Percentiles rank a stretch among this genome's conserved stretches.
These are phyloP conservation scores for Chalara sp. DNA, from an alignment of 2,329 filamentous ascomycete species.

Conservation along the genomic window DNA sequence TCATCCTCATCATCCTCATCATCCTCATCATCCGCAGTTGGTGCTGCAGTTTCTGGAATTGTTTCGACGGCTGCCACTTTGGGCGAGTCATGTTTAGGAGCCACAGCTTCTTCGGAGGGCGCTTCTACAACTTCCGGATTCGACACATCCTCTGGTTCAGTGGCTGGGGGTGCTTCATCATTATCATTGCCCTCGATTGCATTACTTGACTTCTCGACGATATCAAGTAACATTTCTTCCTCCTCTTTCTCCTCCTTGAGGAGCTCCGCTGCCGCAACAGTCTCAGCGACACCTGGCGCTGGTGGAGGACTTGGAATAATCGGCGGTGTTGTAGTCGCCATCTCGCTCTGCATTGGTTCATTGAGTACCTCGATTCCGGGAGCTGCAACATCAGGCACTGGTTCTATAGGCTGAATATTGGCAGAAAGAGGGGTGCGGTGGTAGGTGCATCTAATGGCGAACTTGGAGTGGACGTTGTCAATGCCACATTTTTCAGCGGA, in stretches of 20 bases:
- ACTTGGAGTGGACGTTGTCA: conserved; percentile 21
- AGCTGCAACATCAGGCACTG: background rate
- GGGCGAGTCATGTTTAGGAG: background rate
- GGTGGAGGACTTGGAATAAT: conserved; percentile 15
- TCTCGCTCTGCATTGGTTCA: conserved; percentile 14
- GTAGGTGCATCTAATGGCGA: conserved; percentile 17
- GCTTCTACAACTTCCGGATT: background rate
- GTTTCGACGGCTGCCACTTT: background rate
- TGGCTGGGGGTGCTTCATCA: background rate
- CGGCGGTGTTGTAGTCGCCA: conserved; percentile 6
- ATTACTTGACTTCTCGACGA: conserved; percentile 14
- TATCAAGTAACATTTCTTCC: conserved; percentile 23
- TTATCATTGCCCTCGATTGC: background rate
- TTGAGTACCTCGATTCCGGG: conserved; percentile 1
- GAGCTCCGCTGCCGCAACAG: conserved; percentile 5
- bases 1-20: conserved; percentile 18
- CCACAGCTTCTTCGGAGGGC: background rate
- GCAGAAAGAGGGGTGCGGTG: background rate
- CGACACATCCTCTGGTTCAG: background rate
- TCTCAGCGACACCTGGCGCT: conserved; percentile 11
- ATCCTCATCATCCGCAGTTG: background rate
- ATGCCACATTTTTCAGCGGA: conserved; percentile 22
- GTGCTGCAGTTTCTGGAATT: background rate
- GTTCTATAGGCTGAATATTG: background rate
- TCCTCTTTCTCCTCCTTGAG: conserved; percentile 18